phyloP scores from a whole-genome alignment of 345 rosid species.

The Linum usitatissimum region DNA sequence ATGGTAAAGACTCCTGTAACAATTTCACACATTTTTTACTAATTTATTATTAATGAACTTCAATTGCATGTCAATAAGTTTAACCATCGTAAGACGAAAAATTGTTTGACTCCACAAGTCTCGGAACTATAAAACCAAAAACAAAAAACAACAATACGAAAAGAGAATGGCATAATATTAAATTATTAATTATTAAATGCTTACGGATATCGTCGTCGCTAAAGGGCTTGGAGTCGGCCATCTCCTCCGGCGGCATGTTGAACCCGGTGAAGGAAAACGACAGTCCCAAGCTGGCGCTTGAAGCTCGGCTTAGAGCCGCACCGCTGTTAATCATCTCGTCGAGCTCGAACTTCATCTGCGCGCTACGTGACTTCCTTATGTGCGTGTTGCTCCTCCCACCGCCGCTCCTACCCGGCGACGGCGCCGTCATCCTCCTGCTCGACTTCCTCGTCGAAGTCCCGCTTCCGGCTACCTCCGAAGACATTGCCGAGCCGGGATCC shows the following conservation, averaged over 20 bases:
- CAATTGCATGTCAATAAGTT: too few relatives aligned
- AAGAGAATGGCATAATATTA: too few relatives aligned
- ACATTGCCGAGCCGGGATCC: constrained; percentile 16
- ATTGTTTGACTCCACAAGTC: too few relatives aligned
- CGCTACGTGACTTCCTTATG: constrained; percentile 82
- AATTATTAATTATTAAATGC: constrained; percentile 10
- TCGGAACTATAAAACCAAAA: too few relatives aligned
- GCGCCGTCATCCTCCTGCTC: constrained; percentile 44
- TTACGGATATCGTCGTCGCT: constrained; percentile 88
- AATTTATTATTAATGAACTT: too few relatives aligned
- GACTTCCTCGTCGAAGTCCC: constrained; percentile 57
- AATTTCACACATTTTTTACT: too few relatives aligned
- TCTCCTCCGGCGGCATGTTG: constrained; percentile 69
- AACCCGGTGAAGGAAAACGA: constrained; percentile 96
- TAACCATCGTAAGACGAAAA: too few relatives aligned
- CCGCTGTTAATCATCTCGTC: constrained; percentile 69
- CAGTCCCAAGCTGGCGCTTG: constrained; percentile 85
- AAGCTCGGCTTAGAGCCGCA: constrained; percentile 86
- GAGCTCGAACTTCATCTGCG: constrained; percentile 57
- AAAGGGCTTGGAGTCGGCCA: constrained; percentile 64
- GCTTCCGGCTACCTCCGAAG: neutral
- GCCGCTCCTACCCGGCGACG: constrained; percentile 56
- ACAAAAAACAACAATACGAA: too few relatives aligned
- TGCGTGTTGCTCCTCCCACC: constrained; percentile 35
- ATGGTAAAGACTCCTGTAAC: too few relatives aligned